Base-by-base conservation (phyloP, 768 basidiomycete species). In the Daedaleopsis nitida region DNA sequence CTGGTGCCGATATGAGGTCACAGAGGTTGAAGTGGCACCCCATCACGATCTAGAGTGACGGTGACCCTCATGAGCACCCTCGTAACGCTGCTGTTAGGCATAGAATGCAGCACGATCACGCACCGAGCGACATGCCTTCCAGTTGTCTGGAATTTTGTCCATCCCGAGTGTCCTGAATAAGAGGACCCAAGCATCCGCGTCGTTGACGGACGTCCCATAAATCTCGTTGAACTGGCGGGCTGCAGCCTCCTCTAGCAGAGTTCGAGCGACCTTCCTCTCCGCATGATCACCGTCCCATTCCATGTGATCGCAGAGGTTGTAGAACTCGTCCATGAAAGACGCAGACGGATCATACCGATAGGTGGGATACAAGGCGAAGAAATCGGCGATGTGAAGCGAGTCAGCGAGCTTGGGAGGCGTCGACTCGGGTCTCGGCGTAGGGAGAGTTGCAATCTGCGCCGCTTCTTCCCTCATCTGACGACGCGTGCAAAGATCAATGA, bases 341-440 rank as follows among this genome's bases (percentile, higher is more conserved):
- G 39, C 39, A 13, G 39, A 42, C 13, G 39, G 39, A 17, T 42
- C 39, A 42, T 42, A 42, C 13, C 39, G 39, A 42, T 13, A 42
- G 17, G 39, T 5, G 39, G 39, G 39, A 17, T 42, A 42, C 39
- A 17, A 11, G 3, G 11, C 39, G 17, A 42, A 67, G 55, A 67
- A 68, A 5, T 0, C 35, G 24, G 60, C 49, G 44, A 68, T 52
- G 23, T 55, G 52, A n/a, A 39, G 19, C 27, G 27, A 32, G 27
- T 32, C 27, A 7, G 27, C 27, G 27, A 3, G 27, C 27, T 32
- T 7, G 27, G 27, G 27, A 32, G 27, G 27, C 27, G 27, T 32
- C 27, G 27, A 32, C n/a, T n/a, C n/a, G 27, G 27, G 27, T 32
- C 27, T 3, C 3, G 27, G 27, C 4, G 4, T 7, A 32, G 27